Evolutionary conservation across 2,329 filamentous ascomycete genomes (phyloP).

Genomic region (Penicillium concentricum): DNA sequence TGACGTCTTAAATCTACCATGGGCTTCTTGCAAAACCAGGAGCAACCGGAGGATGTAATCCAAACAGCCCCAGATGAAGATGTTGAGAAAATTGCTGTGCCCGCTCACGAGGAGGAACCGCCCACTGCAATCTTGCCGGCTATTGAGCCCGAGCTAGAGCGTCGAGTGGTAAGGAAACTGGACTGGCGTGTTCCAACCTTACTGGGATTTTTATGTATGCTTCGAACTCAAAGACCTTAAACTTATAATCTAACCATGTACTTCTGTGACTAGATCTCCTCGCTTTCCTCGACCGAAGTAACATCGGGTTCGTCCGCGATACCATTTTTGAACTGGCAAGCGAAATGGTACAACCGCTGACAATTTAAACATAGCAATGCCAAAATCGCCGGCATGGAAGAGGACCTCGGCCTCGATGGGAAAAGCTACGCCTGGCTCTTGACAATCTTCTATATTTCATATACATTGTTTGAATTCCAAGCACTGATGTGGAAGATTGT

Average conservation of each 20-base stretch:
- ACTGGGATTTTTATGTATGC: constrained; percentile 42
- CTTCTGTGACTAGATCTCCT: constrained; percentile 41
- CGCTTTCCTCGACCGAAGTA: constrained; percentile 51
- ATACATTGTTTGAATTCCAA: constrained; percentile 44
- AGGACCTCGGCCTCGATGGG: constrained; percentile 49
- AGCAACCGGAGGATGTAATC: constrained; percentile 22
- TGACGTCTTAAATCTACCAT: constrained; percentile 5
- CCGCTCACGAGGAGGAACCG: constrained; percentile 25
- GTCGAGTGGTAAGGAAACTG: constrained; percentile 38
- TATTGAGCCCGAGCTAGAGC: constrained; percentile 38
- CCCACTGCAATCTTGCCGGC: constrained; percentile 8
- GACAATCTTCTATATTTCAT: constrained; percentile 55
- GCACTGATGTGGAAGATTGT: constrained; percentile 48
- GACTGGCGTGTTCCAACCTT: constrained; percentile 37
- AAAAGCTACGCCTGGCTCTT: constrained; percentile 52
- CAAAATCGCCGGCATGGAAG: constrained; percentile 53
- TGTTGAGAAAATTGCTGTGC: constrained; percentile 27
- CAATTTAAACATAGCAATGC: constrained; percentile 46
- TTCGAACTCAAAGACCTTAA: background rate
- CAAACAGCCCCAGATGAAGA: constrained; percentile 22
- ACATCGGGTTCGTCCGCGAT: constrained; percentile 45
- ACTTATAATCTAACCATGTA: background rate
- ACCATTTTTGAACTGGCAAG: background rate
- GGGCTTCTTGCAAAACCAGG: constrained; percentile 23
- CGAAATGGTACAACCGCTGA: background rate